phyloP scores from a whole-genome alignment of 1,284 basidiomycete species.

The Boletus nobilissimus region DNA sequence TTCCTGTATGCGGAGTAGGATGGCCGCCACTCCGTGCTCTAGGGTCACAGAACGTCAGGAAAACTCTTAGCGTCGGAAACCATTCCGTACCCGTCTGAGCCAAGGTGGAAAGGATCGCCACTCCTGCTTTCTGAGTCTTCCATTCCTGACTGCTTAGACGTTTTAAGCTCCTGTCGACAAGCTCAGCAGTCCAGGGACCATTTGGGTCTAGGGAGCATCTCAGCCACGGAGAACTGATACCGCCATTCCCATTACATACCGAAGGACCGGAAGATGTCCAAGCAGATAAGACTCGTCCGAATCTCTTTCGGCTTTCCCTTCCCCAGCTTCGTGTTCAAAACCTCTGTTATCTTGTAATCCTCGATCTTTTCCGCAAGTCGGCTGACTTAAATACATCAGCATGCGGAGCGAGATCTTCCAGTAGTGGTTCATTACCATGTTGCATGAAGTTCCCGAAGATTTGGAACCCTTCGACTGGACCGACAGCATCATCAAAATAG shows the following conservation, averaged over 20 bases:
- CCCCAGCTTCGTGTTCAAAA: slow-evolving; percentile 34
- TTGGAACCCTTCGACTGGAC: slow-evolving; percentile 42
- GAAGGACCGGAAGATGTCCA: slow-evolving; percentile 37
- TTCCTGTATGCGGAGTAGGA: slow-evolving; percentile 19
- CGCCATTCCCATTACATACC: slow-evolving; percentile 19
- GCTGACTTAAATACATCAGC: slow-evolving; percentile 28
- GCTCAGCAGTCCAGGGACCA: slow-evolving; percentile 22
- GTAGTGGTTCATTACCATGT: slow-evolving; percentile 24
- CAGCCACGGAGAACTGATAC: not conserved
- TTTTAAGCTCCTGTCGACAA: slow-evolving; percentile 30
- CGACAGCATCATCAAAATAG: slow-evolving; percentile 43
- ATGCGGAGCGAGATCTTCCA: not conserved
- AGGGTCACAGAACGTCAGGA: not conserved
- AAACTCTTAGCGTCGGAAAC: not conserved
- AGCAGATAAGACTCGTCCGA: slow-evolving; percentile 38
- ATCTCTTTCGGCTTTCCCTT: slow-evolving; percentile 27
- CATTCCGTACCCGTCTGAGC: slow-evolving; percentile 33
- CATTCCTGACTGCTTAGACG: slow-evolving; percentile 20
- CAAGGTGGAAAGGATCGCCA: slow-evolving; percentile 39
- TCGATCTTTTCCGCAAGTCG: slow-evolving; percentile 31
- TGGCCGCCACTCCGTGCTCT: slow-evolving; percentile 34
- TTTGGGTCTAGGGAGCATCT: slow-evolving; percentile 17
- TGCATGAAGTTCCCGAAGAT: slow-evolving; percentile 40
- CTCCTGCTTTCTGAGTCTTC: slow-evolving; percentile 39
- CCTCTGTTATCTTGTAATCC: slow-evolving; percentile 25